phyloP scores from a whole-genome alignment of 1,284 basidiomycete species.

The Trametes versicolor region DNA sequence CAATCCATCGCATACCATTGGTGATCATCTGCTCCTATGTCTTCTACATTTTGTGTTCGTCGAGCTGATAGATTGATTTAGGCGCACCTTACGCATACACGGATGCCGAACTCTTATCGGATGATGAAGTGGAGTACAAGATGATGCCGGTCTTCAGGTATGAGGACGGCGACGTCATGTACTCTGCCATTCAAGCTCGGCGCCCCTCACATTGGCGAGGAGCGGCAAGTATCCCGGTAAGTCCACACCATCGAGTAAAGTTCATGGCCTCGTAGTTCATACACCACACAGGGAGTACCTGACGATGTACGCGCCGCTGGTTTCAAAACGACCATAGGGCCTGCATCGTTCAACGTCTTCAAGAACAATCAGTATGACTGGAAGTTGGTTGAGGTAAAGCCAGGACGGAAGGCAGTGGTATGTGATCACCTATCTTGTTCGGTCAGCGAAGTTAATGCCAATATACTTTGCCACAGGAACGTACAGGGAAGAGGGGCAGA shows the following conservation, averaged over 20 bases:
- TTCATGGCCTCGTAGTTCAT: too few species aligned
- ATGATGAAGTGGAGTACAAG: not conserved
- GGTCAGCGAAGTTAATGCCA: too few species aligned
- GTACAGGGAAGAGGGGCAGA: too few species aligned
- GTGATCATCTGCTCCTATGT: not conserved
- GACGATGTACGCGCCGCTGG: not conserved
- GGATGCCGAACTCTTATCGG: not conserved
- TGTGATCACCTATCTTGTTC: not conserved
- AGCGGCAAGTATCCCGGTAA: not conserved
- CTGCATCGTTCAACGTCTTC: not conserved
- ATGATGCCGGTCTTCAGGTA: too few species aligned
- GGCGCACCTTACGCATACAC: not conserved
- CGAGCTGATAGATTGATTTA: not conserved
- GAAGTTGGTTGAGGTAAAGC: not conserved
- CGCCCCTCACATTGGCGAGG: not conserved
- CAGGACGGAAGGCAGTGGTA: not conserved
- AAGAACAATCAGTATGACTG: not conserved
- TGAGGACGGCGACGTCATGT: not conserved
- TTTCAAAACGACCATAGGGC: not conserved
- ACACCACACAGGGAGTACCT: too few species aligned
- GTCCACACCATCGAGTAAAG: too few species aligned
- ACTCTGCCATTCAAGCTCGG: not conserved
- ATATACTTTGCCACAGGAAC: too few species aligned
- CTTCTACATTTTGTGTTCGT: too few species aligned
- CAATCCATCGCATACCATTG: slow-evolving; percentile 14